Conservation (phyloP, 345 rosid genomes). For the Eucalyptus globulus region DNA sequence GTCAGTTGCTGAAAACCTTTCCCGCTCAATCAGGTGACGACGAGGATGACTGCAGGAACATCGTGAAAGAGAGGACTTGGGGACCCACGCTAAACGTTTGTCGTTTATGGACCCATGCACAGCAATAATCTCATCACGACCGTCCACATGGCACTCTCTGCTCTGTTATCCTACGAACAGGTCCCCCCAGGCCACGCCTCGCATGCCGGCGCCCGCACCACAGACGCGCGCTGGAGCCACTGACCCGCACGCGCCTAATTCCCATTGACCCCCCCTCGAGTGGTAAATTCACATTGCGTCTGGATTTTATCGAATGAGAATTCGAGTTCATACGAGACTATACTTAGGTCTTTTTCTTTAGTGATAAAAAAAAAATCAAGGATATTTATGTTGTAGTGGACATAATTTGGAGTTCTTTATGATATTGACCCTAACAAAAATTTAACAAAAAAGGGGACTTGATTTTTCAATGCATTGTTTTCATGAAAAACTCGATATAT, state of each 20-base stretch:
- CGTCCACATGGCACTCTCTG: background rate
- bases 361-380: too few relatives aligned
- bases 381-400: accelerated
- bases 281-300: background rate
- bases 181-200: background rate
- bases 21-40: background rate
- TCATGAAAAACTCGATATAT: too few relatives aligned
- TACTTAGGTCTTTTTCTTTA: background rate
- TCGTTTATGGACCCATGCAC: background rate
- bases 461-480: background rate
- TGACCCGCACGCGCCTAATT: background rate
- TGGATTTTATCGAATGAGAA: background rate
- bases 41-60: background rate
- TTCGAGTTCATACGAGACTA: background rate
- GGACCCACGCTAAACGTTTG: background rate
- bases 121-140: background rate
- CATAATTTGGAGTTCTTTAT: background rate
- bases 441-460: too few relatives aligned
- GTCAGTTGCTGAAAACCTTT: background rate
- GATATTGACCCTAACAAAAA: background rate
- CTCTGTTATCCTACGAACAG: background rate
- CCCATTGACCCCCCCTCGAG: background rate
- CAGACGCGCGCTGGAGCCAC: background rate
- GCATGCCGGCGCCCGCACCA: background rate
- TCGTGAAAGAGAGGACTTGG: background rate